These are phyloP conservation scores for Encephalitozoon hellem DNA, from an alignment of 371 early-diverging fungal species.

Conservation along the genomic window DNA sequence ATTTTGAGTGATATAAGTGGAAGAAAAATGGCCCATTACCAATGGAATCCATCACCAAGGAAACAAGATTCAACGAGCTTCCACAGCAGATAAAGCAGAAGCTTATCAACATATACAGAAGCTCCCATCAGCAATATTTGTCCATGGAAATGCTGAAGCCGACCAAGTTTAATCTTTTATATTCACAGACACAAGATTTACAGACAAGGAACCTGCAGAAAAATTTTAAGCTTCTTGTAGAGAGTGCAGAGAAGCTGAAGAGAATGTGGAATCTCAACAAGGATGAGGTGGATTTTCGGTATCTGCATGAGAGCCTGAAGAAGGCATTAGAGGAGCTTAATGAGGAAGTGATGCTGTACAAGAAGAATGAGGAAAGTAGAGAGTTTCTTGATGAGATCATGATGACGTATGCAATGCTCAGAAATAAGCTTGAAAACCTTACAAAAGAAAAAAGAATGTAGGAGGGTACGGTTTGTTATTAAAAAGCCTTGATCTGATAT, in stretches of 20 bases:
- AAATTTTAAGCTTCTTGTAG: constrained; percentile 10
- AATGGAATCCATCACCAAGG: background rate
- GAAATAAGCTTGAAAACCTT: constrained; percentile 16
- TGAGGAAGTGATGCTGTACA: constrained; percentile 17
- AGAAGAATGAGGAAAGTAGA: background rate
- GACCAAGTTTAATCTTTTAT: background rate
- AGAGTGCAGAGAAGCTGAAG: constrained; percentile 12
- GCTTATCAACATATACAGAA: constrained; percentile 22
- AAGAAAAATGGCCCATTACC: background rate
- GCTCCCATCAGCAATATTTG: constrained; percentile 8
- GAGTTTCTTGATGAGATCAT: constrained; percentile 16
- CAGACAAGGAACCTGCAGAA: constrained; percentile 15
- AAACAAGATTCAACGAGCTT: constrained; percentile 24
- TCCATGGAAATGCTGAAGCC: background rate
- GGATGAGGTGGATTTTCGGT: background rate
- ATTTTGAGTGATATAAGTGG: background rate
- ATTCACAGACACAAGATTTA: constrained; percentile 14
- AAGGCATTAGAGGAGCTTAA: constrained; percentile 8
- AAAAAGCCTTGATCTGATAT: background rate
- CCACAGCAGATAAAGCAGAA: constrained; percentile 30
- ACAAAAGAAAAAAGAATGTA: constrained; percentile 5
- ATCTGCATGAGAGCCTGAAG: constrained; percentile 8
- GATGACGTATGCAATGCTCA: constrained; percentile 15
- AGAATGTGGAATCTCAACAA: background rate
- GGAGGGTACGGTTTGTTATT: background rate